phyloP scores from a whole-genome alignment of 2,329 filamentous ascomycete genomes.

The Graphium sp. region DNA sequence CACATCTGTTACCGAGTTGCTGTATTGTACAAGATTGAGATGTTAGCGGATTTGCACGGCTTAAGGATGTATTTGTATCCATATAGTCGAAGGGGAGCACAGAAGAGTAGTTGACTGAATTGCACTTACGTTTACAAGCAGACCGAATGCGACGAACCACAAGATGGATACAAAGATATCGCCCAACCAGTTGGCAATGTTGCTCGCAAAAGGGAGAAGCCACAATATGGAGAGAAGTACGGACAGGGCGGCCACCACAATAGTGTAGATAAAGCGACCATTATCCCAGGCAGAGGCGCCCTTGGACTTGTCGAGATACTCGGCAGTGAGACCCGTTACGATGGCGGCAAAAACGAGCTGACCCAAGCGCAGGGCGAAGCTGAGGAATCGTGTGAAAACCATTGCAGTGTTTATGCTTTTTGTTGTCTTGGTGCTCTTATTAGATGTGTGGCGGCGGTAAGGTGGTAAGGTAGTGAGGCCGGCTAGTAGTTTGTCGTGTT shows the following conservation, averaged over 20 bases:
- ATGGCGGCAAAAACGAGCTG: slow-evolving; percentile 57
- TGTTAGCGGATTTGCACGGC: too few species aligned
- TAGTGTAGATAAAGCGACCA: slow-evolving; percentile 58
- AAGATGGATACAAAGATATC: slow-evolving; percentile 52
- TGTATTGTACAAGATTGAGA: too few species aligned
- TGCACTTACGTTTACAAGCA: slow-evolving; percentile 41
- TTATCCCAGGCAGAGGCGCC: slow-evolving; percentile 32
- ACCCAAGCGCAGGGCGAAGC: slow-evolving; percentile 18
- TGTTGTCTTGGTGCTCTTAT: too few species aligned
- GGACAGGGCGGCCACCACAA: slow-evolving; percentile 51
- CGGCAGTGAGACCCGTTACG: slow-evolving; percentile 51
- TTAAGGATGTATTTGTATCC: too few species aligned
- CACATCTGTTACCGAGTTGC: slow-evolving; percentile 30
- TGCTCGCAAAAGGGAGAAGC: slow-evolving; percentile 52
- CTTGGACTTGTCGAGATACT: slow-evolving; percentile 39
- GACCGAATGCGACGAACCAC: slow-evolving; percentile 55
- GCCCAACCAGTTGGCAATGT: slow-evolving; percentile 54
- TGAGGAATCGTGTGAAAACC: slow-evolving; percentile 21
- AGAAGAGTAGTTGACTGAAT: too few species aligned
- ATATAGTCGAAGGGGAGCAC: too few species aligned
- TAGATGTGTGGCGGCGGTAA: too few species aligned
- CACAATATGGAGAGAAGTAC: slow-evolving; percentile 55
- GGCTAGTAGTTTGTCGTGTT: too few species aligned
- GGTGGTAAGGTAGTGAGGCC: too few species aligned
- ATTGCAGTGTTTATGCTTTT: too few species aligned